Evolutionary conservation across 2,329 filamentous ascomycete species (phyloP).

Genomic region (Drechslerella stenobrocha): DNA sequence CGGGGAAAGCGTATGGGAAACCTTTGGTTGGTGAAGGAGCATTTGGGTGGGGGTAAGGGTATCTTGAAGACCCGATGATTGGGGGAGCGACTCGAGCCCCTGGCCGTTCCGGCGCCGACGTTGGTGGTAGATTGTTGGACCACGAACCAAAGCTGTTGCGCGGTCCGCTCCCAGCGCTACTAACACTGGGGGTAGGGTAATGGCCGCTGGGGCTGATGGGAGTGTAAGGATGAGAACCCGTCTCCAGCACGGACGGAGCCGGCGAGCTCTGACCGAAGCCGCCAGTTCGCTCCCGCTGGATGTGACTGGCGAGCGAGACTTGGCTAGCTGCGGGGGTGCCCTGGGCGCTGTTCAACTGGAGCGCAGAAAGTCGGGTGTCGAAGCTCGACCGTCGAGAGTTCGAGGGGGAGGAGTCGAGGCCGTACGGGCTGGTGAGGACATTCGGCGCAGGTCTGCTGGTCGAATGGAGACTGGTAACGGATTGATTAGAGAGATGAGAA

Average conservation of each 20-base stretch:
- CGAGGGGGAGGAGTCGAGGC: slow-evolving; percentile 51
- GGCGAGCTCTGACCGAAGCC: slow-evolving; percentile 50
- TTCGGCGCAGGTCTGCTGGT: slow-evolving; percentile 48
- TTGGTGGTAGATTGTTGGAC: slow-evolving; percentile 45
- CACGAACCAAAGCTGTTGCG: slow-evolving; percentile 49
- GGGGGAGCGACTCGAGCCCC: slow-evolving; percentile 51
- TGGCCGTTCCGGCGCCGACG: slow-evolving; percentile 39
- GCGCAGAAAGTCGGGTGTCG: slow-evolving; percentile 50
- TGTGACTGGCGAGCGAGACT: slow-evolving; percentile 52
- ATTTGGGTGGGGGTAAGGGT: slow-evolving; percentile 53
- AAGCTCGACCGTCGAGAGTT: slow-evolving; percentile 53
- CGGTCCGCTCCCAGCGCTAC: slow-evolving; percentile 44
- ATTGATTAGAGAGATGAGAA: slow-evolving; percentile 45
- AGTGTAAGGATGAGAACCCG: slow-evolving; percentile 41
- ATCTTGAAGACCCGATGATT: slow-evolving; percentile 52
- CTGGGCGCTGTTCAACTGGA: slow-evolving; percentile 50
- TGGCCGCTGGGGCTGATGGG: slow-evolving; percentile 43
- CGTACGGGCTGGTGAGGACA: slow-evolving; percentile 48
- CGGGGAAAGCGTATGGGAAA: slow-evolving; percentile 53
- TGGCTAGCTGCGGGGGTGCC: slow-evolving; percentile 52
- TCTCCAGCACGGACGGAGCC: slow-evolving; percentile 48
- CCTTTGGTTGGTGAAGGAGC: slow-evolving; percentile 53
- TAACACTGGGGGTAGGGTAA: slow-evolving; percentile 45
- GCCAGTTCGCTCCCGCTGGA: slow-evolving; percentile 52
- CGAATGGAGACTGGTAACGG: slow-evolving; percentile 51